phyloP scores from a whole-genome alignment of 768 basidiomycete genomes.

The Panellus pusillus region DNA sequence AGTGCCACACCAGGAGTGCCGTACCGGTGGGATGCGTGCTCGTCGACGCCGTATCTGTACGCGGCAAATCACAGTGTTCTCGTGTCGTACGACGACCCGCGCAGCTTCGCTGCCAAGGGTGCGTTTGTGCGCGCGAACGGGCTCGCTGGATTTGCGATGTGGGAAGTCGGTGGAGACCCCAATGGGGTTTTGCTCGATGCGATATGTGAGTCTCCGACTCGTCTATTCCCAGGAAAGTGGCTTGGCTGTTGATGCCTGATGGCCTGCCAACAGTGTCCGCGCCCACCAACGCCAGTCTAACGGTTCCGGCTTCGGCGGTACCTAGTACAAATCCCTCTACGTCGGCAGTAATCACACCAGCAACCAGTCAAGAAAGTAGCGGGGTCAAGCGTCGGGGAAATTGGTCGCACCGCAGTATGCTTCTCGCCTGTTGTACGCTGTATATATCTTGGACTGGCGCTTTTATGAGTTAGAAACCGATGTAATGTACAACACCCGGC shows the following conservation, averaged over 20 bases:
- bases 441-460: not conserved
- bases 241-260: not conserved
- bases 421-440: not conserved
- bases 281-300: conserved; percentile 13
- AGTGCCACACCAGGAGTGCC: conserved; percentile 48
- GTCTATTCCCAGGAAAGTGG: not conserved
- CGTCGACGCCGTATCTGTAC: conserved; percentile 57
- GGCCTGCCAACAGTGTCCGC: conserved; percentile 9
- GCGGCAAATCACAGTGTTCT: conserved; percentile 46
- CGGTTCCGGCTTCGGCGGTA: conserved; percentile 1
- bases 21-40: conserved; percentile 63
- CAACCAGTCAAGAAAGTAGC: not conserved
- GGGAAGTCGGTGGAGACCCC: conserved; percentile 71
- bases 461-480: too few species aligned
- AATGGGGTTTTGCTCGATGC: conserved; percentile 41
- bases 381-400: not conserved
- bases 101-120: conserved; percentile 52
- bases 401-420: not conserved
- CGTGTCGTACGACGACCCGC: conserved; percentile 48
- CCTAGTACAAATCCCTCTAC: not conserved
- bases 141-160: conserved; percentile 67
- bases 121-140: conserved; percentile 50
- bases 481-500: too few species aligned
- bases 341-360: not conserved
- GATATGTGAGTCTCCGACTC: too few species aligned